phyloP scores from a whole-genome alignment of 2,329 filamentous ascomycete species.

The Aspergillus sp. region DNA sequence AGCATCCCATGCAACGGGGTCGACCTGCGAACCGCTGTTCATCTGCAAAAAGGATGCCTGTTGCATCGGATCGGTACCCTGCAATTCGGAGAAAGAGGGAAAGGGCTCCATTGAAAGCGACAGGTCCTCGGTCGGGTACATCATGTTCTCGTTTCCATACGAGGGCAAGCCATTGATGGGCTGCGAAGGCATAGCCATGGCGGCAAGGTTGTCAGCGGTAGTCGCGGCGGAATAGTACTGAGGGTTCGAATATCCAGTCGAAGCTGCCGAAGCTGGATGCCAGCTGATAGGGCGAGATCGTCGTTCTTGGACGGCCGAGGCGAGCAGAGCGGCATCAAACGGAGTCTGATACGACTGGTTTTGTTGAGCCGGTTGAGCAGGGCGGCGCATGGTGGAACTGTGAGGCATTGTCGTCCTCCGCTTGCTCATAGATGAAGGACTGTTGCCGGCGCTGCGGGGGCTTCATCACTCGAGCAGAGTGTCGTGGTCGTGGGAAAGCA shows the following conservation, averaged over 20 bases:
- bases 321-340: slow-evolving; percentile 41
- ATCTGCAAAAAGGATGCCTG: slow-evolving; percentile 14
- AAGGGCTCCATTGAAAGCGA: slow-evolving; percentile 18
- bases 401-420: slow-evolving; percentile 54
- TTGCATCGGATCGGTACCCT: too few relatives aligned
- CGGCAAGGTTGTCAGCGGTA: slow-evolving; percentile 12
- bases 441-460: slow-evolving; percentile 64
- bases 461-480: slow-evolving; percentile 52
- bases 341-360: slow-evolving; percentile 33
- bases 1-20: slow-evolving; percentile 22
- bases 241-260: slow-evolving; percentile 22
- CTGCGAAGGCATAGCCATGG: slow-evolving; percentile 14
- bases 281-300: slow-evolving; percentile 65
- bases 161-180: slow-evolving; percentile 12
- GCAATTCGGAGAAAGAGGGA: neutral
- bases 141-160: slow-evolving; percentile 14
- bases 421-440: slow-evolving; percentile 48
- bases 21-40: slow-evolving; percentile 18
- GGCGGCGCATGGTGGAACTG: slow-evolving; percentile 42
- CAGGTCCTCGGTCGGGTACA: slow-evolving; percentile 17
- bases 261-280: slow-evolving; percentile 59
- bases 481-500: slow-evolving; percentile 49
- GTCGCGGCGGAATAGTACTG: slow-evolving; percentile 15
- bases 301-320: slow-evolving; percentile 31
- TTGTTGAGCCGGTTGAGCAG: slow-evolving; percentile 7